These are phyloP conservation scores for Clarkia xantiana DNA, from an alignment of 345 rosid species.

Conservation along the genomic window DNA sequence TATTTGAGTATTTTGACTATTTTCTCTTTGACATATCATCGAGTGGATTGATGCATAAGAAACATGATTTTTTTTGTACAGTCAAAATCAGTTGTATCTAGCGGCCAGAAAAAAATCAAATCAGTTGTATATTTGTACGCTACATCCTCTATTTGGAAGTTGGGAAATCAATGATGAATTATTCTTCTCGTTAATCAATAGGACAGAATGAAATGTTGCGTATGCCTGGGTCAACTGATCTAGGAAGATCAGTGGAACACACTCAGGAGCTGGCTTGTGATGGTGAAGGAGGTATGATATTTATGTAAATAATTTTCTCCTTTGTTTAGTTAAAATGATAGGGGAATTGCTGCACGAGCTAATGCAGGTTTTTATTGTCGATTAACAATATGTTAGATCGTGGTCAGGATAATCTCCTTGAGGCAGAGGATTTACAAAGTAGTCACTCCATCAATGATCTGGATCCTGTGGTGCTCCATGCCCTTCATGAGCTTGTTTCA, in stretches of 20 bases:
- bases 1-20: too few relatives aligned
- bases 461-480: slow-evolving; percentile 32
- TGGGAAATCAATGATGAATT: slow-evolving; percentile 2
- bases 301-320: too few relatives aligned
- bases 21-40: too few relatives aligned
- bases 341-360: too few relatives aligned
- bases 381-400: too few relatives aligned
- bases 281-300: slow-evolving; percentile 18
- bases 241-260: slow-evolving; percentile 15
- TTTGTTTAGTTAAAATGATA: too few relatives aligned
- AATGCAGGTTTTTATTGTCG: too few relatives aligned
- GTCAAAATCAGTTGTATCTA: too few relatives aligned
- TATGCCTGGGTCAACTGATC: slow-evolving; percentile 13
- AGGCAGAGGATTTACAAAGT: slow-evolving; percentile 16
- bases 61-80: too few relatives aligned
- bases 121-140: too few relatives aligned
- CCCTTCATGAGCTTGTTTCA: slow-evolving; percentile 62
- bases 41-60: too few relatives aligned
- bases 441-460: slow-evolving; percentile 28
- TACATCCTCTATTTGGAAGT: neutral
- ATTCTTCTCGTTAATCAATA: slow-evolving; percentile 7
- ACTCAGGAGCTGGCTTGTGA: slow-evolving; percentile 8
- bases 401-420: slow-evolving; percentile 10
- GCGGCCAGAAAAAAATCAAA: too few relatives aligned
- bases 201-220: slow-evolving; percentile 29